Conservation (phyloP, 2,329 filamentous ascomycete species). For the Sporothrix brasiliensis region DNA sequence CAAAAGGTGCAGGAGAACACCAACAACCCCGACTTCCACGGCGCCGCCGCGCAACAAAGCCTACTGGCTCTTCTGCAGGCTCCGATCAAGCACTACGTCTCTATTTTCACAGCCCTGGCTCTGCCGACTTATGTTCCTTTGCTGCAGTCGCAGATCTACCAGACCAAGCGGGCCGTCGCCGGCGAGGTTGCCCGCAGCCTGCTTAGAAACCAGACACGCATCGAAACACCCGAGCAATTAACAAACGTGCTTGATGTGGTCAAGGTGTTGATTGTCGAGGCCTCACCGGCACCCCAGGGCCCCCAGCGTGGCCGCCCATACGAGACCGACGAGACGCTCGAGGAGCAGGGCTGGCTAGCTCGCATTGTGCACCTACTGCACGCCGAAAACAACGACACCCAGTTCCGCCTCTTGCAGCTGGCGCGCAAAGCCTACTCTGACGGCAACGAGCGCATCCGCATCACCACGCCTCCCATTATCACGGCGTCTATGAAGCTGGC, state of each 20-base stretch:
- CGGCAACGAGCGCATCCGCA: constrained; percentile 93
- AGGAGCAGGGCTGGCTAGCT: constrained; percentile 97
- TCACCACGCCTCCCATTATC: constrained; percentile 89
- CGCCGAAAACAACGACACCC: constrained; percentile 83
- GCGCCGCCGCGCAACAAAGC: constrained; percentile 81
- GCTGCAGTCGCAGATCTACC: constrained; percentile 88
- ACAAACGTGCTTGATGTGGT: constrained; percentile 88
- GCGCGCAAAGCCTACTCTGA: constrained; percentile 84
- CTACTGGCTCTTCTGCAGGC: constrained; percentile 88
- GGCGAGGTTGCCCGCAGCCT: constrained; percentile 82
- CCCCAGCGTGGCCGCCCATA: constrained; percentile 67
- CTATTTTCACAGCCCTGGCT: constrained; percentile 93
- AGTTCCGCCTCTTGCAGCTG: constrained; percentile 90
- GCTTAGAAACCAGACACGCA: constrained; percentile 78
- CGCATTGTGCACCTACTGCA: constrained; percentile 87
- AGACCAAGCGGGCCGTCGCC: constrained; percentile 85
- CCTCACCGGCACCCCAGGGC: constrained; percentile 77
- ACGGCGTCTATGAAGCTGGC: constrained; percentile 89
- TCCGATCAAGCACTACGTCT: constrained; percentile 85
- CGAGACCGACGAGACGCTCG: constrained; percentile 96
- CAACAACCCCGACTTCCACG: constrained; percentile 95
- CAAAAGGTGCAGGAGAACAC: constrained; percentile 84
- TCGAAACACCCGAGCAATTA: constrained; percentile 75
- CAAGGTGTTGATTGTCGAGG: constrained; percentile 91
- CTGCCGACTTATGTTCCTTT: constrained; percentile 90